Base-by-base conservation (phyloP, 2,329 filamentous ascomycete genomes). In the Talaromyces sp. region DNA sequence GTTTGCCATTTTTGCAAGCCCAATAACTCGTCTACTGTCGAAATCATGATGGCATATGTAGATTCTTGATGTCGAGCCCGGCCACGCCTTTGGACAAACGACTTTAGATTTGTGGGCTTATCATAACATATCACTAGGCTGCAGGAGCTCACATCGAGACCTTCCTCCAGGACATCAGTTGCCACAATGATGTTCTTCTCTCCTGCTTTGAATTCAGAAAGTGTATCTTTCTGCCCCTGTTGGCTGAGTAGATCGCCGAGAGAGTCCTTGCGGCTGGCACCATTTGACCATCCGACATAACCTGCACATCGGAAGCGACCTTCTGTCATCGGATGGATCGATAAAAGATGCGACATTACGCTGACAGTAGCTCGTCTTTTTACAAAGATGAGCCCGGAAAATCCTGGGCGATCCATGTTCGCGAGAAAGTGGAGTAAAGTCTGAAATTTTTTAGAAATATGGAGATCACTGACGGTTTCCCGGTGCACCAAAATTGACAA, bases 71-170 rank as follows among this genome's bases (percentile, higher is more conserved):
- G 79, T 44, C 86, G 77, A 14, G 86, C 86, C 55, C 86, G 77
- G 2, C 86, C 86, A 20, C 86, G 78, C 33, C 86, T 76, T 64
- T 89, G 86, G 2, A 89, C 76, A 61, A 86, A 88, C 0, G 84
- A 85, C 51, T 85, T 84, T 30, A 88, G 67, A 55, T 84, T 86
- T 24, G 77, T 75, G 0, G 85, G 85, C 22, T 75, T 75, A 57
- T 87, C 81, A 63, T 85, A 89, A 57, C 84, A 86, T 11, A 88
- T 76, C 1, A 89, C 85, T 19, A 86, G 62, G 61, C 86, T 83
- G 60, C 86, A 88, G 3, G 81, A 80, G n/a, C 81, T 79, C 2
- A 86, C 72, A 60, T 86, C 84, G 27, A 86, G 82, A 0, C 83
- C 83, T 68, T 86, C 83, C 66, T 86, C 82, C 2, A 85, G 71